Conservation (phyloP, 441 rosid species). For the Populus trichocarpa region DNA sequence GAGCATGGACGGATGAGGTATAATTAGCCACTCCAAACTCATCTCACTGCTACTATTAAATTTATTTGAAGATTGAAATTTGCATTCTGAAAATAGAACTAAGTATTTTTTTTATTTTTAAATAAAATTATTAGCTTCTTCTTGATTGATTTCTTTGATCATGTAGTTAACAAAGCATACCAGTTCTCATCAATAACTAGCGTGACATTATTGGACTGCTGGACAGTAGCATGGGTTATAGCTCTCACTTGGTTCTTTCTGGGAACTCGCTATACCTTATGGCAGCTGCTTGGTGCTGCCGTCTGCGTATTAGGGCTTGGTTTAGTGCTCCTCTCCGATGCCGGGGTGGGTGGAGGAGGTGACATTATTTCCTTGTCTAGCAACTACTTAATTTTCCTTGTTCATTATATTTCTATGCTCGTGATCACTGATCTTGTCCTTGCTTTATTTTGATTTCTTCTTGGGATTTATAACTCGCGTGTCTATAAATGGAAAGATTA, state of each 20-base stretch:
- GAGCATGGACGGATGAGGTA: no score
- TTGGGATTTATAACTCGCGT: neutral
- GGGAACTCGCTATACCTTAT: conserved; percentile 51
- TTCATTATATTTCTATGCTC: neutral
- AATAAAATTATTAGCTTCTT: neutral
- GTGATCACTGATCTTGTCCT: neutral
- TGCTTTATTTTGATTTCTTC: neutral
- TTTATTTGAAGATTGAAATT: neutral
- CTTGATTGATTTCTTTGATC: neutral
- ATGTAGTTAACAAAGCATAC: conserved; percentile 56
- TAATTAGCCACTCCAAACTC: no score
- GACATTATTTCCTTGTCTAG: conserved; percentile 1
- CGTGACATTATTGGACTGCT: conserved; percentile 62
- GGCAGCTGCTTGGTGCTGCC: conserved; percentile 54
- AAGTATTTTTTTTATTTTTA: no score
- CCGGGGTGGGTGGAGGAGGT: conserved; percentile 63
- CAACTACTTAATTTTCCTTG: neutral
- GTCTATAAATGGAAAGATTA: neutral
- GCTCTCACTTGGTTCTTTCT: conserved; percentile 50
- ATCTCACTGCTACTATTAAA: no score
- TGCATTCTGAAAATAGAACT: no score
- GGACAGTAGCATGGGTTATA: conserved; percentile 55
- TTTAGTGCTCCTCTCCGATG: conserved; percentile 54
- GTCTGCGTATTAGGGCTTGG: conserved; percentile 55
- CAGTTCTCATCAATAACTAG: conserved; percentile 67